phyloP scores from a whole-genome alignment of 345 rosid genomes.

The Eucalyptus erythrocorys region DNA sequence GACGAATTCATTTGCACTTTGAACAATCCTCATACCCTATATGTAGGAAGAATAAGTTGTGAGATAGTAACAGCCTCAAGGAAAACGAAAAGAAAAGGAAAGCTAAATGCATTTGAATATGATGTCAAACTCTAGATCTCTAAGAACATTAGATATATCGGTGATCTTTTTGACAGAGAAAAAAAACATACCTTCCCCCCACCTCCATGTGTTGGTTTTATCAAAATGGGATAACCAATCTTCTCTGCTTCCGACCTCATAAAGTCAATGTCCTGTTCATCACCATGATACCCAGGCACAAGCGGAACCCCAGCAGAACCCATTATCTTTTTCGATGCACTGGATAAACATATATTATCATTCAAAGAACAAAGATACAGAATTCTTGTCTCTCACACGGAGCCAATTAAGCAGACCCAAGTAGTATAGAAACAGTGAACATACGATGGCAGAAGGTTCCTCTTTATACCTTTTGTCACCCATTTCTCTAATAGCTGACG shows the following conservation, averaged over 20 bases:
- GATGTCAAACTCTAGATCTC: neutral
- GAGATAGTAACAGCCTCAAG: neutral
- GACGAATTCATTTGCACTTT: slow-evolving; percentile 44
- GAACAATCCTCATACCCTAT: slow-evolving; percentile 61
- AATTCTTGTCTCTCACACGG: neutral
- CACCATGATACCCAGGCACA: slow-evolving; percentile 91
- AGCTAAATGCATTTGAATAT: neutral
- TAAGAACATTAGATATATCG: neutral
- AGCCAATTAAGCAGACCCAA: neutral
- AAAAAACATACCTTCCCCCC: slow-evolving; percentile 68
- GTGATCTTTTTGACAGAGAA: neutral
- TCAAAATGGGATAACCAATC: slow-evolving; percentile 84
- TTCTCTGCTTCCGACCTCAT: slow-evolving; percentile 81
- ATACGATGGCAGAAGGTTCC: neutral
- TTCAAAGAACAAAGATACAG: neutral
- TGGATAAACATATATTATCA: slow-evolving; percentile 6
- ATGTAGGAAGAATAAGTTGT: neutral
- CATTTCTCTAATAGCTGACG: slow-evolving; percentile 88
- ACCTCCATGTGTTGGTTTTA: slow-evolving; percentile 95
- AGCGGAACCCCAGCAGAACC: slow-evolving; percentile 93
- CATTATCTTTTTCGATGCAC: slow-evolving; percentile 96
- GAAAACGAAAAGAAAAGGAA: neutral
- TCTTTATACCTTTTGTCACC: slow-evolving; percentile 82
- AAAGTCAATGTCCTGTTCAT: slow-evolving; percentile 65
- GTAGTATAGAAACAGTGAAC: neutral